Conservation (phyloP, 768 basidiomycete species). For the Boletus huronensis region DNA sequence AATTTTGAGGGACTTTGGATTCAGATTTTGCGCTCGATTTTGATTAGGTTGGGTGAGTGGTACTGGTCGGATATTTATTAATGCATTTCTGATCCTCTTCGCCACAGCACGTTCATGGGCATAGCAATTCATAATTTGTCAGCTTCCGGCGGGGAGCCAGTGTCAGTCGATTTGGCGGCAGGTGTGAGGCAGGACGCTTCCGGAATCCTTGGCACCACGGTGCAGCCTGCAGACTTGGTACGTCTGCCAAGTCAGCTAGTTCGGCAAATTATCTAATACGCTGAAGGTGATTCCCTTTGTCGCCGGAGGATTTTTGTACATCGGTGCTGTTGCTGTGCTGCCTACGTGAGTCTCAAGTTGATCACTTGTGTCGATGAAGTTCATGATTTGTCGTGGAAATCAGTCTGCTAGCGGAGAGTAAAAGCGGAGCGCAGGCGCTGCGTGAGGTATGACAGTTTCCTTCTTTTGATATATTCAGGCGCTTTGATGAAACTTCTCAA, state of each 20-base stretch:
- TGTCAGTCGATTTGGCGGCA: slow-evolving; percentile 62
- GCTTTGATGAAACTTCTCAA: slow-evolving; percentile 36
- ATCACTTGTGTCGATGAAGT: slow-evolving; percentile 4
- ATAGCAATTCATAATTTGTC: slow-evolving; percentile 80
- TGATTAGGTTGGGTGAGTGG: slow-evolving; percentile 36
- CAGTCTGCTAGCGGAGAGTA: slow-evolving; percentile 83
- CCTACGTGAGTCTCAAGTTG: slow-evolving; percentile 64
- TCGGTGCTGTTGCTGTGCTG: slow-evolving; percentile 87
- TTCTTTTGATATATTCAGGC: slow-evolving; percentile 13
- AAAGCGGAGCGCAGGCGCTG: slow-evolving; percentile 83
- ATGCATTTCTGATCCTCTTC: neutral
- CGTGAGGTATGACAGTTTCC: slow-evolving; percentile 58
- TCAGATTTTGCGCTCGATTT: slow-evolving; percentile 21
- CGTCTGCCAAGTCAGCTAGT: slow-evolving; percentile 30
- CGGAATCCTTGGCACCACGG: slow-evolving; percentile 83
- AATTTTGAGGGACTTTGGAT: slow-evolving; percentile 5
- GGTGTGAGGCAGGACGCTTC: slow-evolving; percentile 72
- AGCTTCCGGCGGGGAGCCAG: slow-evolving; percentile 40
- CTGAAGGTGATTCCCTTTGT: slow-evolving; percentile 82
- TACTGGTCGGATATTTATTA: slow-evolving; percentile 2
- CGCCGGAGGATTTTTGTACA: slow-evolving; percentile 90
- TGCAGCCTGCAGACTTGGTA: slow-evolving; percentile 76
- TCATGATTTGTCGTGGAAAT: slow-evolving; percentile 15
- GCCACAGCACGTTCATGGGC: slow-evolving; percentile 75
- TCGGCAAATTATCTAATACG: slow-evolving; percentile 12